Evolutionary conservation across 2,329 filamentous ascomycete species (phyloP), one percentile per base, ranked within the genome.

Genomic region (Colletotrichum sojae): DNA sequence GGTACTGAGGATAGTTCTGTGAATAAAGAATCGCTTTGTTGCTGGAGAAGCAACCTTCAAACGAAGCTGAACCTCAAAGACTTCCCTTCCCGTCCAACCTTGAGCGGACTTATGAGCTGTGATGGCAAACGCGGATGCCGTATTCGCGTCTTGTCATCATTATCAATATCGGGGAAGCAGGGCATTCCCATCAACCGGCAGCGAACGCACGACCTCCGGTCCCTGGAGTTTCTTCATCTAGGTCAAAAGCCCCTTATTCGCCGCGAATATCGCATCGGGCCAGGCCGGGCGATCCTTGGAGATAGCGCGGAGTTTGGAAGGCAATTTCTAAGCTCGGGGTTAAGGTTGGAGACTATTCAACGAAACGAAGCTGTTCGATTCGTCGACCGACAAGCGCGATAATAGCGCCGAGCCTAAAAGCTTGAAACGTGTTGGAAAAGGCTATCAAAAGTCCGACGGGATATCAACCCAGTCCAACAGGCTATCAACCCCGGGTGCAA

Each of bases 401-500:
- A 40, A n/a, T 52, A 54, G 59, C 15, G 46, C n/a, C 40, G 16
- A 56, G 43, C 16, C 49, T 16, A 39, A 48, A 49, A 56, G 43
- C n/a, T 27, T 48, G 52, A 63, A 63, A 63, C 60, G 25, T 18
- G 22, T 15, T 36, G 8, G n/a, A 6, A 54, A 62, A 62, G 59
- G 45, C 39, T 46, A 62, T 27, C 10, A 43, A n/a, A n/a, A n/a
- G n/a, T n/a, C n/a, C n/a, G n/a, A n/a, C n/a, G n/a, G n/a, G n/a
- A n/a, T 46, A 62, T 27, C 10, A 43, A n/a, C 27, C 27, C 22
- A 22, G 22, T 22, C 22, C 22, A 22, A 22, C 22, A 2, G 22
- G 22, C 22, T 22, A 22, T 22, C 10, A 45, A n/a, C 31, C 31
- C 22, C 5, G 22, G 22, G 22, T 25, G 22, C 22, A 25, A 25